A percentile compares a stretch with the other conserved stretches of the same genome.
These are phyloP conservation scores for Castanopsis chinensis DNA, from an alignment of 306 rosid genomes.

Conservation along the genomic window DNA sequence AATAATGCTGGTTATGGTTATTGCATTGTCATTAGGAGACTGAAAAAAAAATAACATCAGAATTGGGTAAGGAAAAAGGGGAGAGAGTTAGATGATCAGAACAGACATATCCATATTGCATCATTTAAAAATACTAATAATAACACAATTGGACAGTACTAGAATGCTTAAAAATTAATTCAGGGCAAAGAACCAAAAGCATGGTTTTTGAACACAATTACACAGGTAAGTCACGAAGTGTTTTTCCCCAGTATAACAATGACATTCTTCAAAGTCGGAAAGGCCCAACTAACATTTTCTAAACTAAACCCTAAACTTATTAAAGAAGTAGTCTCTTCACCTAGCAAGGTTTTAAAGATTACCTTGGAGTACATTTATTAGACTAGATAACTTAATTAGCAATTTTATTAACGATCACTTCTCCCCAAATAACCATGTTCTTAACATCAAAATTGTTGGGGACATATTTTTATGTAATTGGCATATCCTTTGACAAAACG, in stretches of 20 bases:
- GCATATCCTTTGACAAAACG: too few species aligned
- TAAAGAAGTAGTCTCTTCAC: not conserved
- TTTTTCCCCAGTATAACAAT: too few species aligned
- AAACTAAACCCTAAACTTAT: not conserved
- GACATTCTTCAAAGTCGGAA: too few species aligned
- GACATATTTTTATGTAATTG: too few species aligned
- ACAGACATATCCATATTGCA: not conserved
- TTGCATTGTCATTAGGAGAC: constrained; percentile 85
- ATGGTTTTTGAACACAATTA: not conserved
- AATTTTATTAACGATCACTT: not conserved
- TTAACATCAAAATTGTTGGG: not conserved
- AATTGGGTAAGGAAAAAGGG: constrained; percentile 1
- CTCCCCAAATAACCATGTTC: not conserved
- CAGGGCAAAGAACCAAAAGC: not conserved
- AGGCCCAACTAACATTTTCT: not conserved
- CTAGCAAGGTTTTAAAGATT: not conserved
- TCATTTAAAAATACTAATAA: not conserved
- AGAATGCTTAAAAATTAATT: not conserved
- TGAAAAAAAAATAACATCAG: constrained; percentile 32
- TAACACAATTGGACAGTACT: not conserved
- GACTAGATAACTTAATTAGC: not conserved
- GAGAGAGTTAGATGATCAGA: not conserved
- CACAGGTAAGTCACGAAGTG: not conserved
- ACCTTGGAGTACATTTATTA: not conserved
- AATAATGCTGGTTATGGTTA: constrained; percentile 64